Evolutionary conservation across 192 early-diverging fungal genomes (phyloP).

Genomic region (Rhizophagus sp.): DNA sequence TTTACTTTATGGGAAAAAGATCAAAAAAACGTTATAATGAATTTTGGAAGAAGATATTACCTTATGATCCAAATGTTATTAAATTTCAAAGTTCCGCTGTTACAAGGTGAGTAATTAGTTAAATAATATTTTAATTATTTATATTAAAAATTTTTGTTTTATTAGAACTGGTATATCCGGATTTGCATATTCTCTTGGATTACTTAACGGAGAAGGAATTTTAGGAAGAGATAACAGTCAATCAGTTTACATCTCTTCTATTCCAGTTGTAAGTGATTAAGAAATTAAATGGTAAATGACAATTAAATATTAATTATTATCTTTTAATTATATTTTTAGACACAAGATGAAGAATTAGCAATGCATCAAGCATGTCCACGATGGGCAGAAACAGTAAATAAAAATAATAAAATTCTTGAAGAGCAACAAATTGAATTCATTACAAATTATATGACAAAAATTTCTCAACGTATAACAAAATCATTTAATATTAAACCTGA

Average conservation of each 20-base stretch:
- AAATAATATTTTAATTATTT: background rate
- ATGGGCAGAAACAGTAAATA: background rate
- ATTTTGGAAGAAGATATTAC: conserved; percentile 10
- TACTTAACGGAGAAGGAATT: conserved; percentile 18
- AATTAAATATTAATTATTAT: background rate
- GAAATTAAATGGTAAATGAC: too few relatives aligned
- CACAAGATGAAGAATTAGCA: conserved; percentile 6
- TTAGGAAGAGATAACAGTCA: conserved; percentile 2
- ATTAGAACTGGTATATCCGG: conserved; percentile 17
- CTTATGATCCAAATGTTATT: conserved; percentile 25
- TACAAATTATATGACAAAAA: background rate
- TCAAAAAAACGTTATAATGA: background rate
- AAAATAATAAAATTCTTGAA: background rate
- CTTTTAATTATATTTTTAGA: background rate
- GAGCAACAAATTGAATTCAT: background rate
- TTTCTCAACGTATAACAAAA: background rate
- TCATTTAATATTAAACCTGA: background rate
- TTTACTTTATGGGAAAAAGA: conserved; percentile 22
- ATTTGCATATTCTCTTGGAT: conserved; percentile 20
- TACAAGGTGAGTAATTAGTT: conserved; percentile 11
- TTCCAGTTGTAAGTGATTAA: background rate
- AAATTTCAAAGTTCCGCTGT: conserved; percentile 18
- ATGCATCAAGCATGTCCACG: conserved; percentile 20
- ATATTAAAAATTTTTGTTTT: background rate
- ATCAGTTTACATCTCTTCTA: conserved; percentile 6